Percentiles rank a stretch among this genome's conserved stretches.
phyloP scores from a whole-genome alignment of 192 early-diverging fungal species.

The Mortierella alpina region DNA sequence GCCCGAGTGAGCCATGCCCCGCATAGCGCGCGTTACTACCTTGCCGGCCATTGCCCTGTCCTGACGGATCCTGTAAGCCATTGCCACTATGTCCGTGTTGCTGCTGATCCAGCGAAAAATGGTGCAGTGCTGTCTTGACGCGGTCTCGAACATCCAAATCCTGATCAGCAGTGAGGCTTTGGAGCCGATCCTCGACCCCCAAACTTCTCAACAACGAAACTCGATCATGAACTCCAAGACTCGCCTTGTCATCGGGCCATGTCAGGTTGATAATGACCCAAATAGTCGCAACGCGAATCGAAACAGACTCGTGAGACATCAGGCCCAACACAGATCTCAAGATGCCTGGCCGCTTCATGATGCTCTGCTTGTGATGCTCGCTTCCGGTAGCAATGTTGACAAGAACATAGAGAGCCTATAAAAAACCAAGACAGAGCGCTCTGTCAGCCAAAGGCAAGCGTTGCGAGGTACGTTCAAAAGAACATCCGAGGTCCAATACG shows the following conservation, averaged over 20 bases:
- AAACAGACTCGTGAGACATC: slow-evolving; percentile 65
- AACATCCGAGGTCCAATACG: not conserved
- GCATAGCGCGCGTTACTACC: not conserved
- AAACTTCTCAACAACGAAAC: slow-evolving; percentile 60
- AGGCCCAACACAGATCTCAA: slow-evolving; percentile 59
- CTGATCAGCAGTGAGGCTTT: slow-evolving; percentile 65
- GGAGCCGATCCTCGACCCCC: slow-evolving; percentile 69
- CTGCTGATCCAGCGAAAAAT: slow-evolving; percentile 57
- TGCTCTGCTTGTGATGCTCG: slow-evolving; percentile 68
- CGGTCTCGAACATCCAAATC: slow-evolving; percentile 78
- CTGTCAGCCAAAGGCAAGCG: not conserved
- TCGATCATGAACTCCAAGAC: slow-evolving; percentile 56
- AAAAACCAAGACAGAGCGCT: slow-evolving; percentile 1
- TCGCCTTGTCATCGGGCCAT: slow-evolving; percentile 66
- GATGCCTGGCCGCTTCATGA: slow-evolving; percentile 67
- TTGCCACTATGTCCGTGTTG: slow-evolving; percentile 15
- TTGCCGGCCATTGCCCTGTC: not conserved
- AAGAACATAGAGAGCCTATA: slow-evolving; percentile 74
- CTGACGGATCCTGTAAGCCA: slow-evolving; percentile 2
- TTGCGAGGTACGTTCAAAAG: not conserved
- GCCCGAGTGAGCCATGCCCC: not conserved
- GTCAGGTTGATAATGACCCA: slow-evolving; percentile 85
- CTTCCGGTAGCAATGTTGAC: slow-evolving; percentile 78
- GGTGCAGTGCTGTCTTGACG: slow-evolving; percentile 71
- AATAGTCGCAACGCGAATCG: slow-evolving; percentile 70